phyloP scores from a whole-genome alignment of 345 rosid species.

The Salix brachista region DNA sequence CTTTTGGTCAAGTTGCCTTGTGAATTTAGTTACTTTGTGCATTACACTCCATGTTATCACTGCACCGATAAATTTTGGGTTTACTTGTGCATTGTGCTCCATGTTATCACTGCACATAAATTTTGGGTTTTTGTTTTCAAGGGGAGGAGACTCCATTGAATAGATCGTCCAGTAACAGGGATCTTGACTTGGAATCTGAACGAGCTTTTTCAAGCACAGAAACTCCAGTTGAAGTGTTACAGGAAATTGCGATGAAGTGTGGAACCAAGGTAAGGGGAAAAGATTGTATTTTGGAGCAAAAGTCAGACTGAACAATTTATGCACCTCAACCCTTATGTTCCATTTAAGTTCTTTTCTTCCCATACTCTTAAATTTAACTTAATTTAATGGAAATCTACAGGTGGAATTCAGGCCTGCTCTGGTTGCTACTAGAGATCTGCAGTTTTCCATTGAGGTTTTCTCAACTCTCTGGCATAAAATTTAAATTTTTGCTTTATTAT shows the following conservation, averaged over 20 bases:
- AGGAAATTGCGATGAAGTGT: constrained; percentile 75
- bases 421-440: constrained; percentile 63
- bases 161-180: constrained; percentile 60
- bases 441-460: constrained; percentile 79
- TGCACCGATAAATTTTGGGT: constrained; percentile 5
- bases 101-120: background rate
- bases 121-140: constrained; percentile 28
- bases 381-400: constrained; percentile 38
- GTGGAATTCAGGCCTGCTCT: constrained; percentile 71
- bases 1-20: background rate
- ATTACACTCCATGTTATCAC: background rate
- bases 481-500: background rate
- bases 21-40: background rate
- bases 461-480: background rate
- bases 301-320: background rate
- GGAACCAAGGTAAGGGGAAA: constrained; percentile 66
- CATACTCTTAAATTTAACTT: background rate
- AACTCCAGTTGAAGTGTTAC: constrained; percentile 54
- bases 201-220: constrained; percentile 52
- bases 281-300: background rate
- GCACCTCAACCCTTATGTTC: background rate
- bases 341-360: background rate
- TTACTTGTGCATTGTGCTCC: background rate
- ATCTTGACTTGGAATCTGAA: constrained; percentile 59
- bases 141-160: constrained; percentile 57